Evolutionary conservation across 2,329 filamentous ascomycete genomes (phyloP), one percentile per base, ranked within the genome.

Genomic region (Cercospora janseana): DNA sequence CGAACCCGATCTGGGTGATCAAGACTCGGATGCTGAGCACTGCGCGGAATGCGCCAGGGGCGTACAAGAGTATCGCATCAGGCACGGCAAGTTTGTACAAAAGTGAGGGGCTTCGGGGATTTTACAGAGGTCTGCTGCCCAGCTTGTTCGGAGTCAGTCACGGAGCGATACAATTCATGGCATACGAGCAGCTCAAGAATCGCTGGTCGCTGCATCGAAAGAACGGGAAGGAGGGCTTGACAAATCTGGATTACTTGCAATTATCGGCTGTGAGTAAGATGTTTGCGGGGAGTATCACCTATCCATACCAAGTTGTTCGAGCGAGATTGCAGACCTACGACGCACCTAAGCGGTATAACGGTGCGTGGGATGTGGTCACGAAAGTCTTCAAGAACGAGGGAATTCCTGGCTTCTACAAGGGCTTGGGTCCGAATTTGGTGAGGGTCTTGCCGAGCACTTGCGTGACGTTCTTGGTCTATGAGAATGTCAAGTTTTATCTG

Each of bases 1-100:
- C 93, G 23, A 97, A 97, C 67, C 93, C 93, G 2, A 85, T 98
- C 62, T 98, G 93, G 93, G 93, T 98, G 2, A 83, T 98, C 68
- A 97, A 97, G 75, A 97, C 92, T 6, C 86, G 93, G 56, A 97
- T 98, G 90, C 77, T 97, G 18, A 89, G 90, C 23, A 91, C 88
- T 3, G 88, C 93, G 59, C 80, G 81, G 42, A 76, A 80, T 47
- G 78, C 82, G 4, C 80, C 78, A 2, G 89, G 89, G 10, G 93
- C 92, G 1, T 98, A 98, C 70, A 78, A 81, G 12, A 85, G 81
- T 58, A 88, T 96, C 75, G 72, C 77, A 58, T 78, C 83, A 41
- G 93, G 93, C 21, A 79, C 84, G 2, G 69, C 69, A 28, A 78
- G 82, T 35, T 81, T 98, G 15, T 79, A 84, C 62, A 71, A 70